Conservation (phyloP, 192 early-diverging fungal species). For the Lobosporangium transversale region DNA sequence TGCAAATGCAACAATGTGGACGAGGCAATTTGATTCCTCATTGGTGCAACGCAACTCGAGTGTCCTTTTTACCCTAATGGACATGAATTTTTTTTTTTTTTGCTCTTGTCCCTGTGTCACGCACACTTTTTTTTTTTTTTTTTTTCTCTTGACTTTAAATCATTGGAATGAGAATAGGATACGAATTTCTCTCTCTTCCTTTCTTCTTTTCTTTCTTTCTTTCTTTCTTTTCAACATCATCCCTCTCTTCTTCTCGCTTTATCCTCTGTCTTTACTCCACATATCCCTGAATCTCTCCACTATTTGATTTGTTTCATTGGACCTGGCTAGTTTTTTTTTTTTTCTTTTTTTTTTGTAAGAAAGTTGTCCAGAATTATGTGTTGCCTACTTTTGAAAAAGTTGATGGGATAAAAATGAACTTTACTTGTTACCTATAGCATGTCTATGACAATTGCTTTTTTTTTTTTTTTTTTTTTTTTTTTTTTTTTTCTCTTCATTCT, state of each 20-base stretch:
- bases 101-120: background rate
- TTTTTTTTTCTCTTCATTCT: background rate
- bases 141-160: too few relatives aligned
- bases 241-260: background rate
- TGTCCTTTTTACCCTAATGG: background rate
- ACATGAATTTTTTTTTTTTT: background rate
- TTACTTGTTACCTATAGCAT: too few relatives aligned
- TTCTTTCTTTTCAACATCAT: background rate
- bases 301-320: too few relatives aligned
- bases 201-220: background rate
- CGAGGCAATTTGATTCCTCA: background rate
- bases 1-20: too few relatives aligned
- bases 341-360: too few relatives aligned
- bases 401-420: too few relatives aligned
- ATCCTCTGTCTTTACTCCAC: background rate
- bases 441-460: too few relatives aligned
- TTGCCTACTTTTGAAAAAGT: too few relatives aligned
- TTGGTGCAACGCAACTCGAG: background rate
- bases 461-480: too few relatives aligned
- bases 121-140: background rate
- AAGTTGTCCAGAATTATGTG: too few relatives aligned
- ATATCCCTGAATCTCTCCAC: background rate
- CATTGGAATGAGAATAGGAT: too few relatives aligned
- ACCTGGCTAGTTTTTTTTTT: too few relatives aligned
- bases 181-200: background rate